These are phyloP conservation scores for Tolypocladium ovalisporum DNA, from an alignment of 2,329 filamentous ascomycete genomes.

Conservation along the genomic window DNA sequence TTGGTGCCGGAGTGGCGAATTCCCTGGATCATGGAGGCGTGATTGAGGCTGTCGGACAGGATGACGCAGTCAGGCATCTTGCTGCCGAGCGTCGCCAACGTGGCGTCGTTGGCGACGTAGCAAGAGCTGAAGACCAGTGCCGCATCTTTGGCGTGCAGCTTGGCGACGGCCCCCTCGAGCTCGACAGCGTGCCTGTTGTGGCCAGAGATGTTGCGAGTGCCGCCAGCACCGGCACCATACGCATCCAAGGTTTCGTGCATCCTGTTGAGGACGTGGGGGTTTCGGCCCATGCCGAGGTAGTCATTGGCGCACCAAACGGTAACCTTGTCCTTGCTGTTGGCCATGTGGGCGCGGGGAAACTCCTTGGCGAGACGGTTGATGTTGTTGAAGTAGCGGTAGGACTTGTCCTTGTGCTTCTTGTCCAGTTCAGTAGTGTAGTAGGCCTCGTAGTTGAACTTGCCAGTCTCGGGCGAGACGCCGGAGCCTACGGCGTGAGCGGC, in stretches of 20 bases:
- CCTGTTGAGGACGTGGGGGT: conserved; percentile 70
- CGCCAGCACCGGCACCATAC: conserved; percentile 90
- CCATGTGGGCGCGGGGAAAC: conserved; percentile 90
- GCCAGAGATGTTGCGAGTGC: conserved; percentile 94
- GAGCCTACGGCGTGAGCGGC: conserved; percentile 7
- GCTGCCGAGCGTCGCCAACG: conserved; percentile 89
- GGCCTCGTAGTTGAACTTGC: conserved; percentile 78
- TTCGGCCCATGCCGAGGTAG: conserved; percentile 95
- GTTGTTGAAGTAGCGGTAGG: conserved; percentile 99
- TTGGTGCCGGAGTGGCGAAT: conserved; percentile 94
- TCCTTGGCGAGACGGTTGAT: conserved; percentile 97
- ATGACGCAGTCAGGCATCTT: conserved; percentile 96
- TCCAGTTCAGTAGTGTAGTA: conserved; percentile 86
- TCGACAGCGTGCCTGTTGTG: conserved; percentile 91
- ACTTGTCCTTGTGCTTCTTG: conserved; percentile 99
- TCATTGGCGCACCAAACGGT: conserved; percentile 99
- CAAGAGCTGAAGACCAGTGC: conserved; percentile 94
- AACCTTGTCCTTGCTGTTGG: conserved; percentile 69
- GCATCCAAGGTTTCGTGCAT: conserved; percentile 95
- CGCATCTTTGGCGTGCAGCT: conserved; percentile 82
- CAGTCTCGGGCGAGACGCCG: conserved; percentile 16
- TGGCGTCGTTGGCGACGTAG: conserved; percentile 97
- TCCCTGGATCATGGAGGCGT: conserved; percentile 98
- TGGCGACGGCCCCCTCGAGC: conserved; percentile 72
- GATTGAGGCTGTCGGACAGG: conserved; percentile 93